Evolutionary conservation across 495 filamentous ascomycete species (phyloP).

Genomic region (Podospora fimiseda): DNA sequence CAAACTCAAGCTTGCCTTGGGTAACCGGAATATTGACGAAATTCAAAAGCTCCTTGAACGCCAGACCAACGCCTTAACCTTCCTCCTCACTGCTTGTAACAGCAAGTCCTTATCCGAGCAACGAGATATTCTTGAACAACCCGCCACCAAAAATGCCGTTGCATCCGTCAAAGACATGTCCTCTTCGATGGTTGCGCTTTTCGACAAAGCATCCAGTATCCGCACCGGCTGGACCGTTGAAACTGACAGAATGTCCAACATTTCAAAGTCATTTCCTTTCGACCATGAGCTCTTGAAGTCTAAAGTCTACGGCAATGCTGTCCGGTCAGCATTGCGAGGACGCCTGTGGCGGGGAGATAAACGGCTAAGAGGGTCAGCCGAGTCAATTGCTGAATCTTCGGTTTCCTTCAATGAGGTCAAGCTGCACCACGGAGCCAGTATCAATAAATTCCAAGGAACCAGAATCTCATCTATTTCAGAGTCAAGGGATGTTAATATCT

Average conservation of each 20-base stretch:
- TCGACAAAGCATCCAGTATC: background rate
- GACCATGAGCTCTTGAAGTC: background rate
- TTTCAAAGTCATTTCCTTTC: background rate
- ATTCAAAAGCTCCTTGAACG: slow-evolving; percentile 6
- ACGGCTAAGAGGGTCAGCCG: no score
- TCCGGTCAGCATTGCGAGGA: background rate
- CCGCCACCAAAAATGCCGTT: background rate
- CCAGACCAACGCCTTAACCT: slow-evolving; percentile 1
- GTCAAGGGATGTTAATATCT: background rate
- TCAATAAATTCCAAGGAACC: no score
- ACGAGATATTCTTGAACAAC: background rate
- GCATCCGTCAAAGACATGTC: background rate
- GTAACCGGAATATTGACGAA: background rate
- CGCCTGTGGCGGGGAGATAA: no score
- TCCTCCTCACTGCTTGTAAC: slow-evolving; percentile 5
- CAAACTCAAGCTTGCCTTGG: slow-evolving; percentile 1
- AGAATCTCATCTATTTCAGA: no score
- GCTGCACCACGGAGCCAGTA: no score
- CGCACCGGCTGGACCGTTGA: background rate
- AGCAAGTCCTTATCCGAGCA: slow-evolving; percentile 2
- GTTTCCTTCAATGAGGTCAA: no score
- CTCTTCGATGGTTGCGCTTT: background rate
- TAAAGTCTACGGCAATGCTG: slow-evolving; percentile 1
- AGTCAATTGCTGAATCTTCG: no score
- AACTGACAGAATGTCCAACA: background rate